Percentiles rank a stretch among this genome's conserved stretches.
phyloP scores from a whole-genome alignment of 805 yeast species.

The Nakazawaea ernobii region DNA sequence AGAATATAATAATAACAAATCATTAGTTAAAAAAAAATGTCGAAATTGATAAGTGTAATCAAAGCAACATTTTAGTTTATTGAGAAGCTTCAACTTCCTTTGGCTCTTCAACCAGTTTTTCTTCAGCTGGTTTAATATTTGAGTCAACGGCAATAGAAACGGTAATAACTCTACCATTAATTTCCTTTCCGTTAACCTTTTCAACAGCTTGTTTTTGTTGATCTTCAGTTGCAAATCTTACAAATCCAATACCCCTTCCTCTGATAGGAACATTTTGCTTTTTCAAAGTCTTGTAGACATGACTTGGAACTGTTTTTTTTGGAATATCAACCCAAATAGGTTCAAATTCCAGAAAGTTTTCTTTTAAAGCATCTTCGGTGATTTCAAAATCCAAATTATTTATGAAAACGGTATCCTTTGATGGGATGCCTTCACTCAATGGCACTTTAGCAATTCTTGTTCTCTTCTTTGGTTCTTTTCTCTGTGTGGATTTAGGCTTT shows the following conservation, averaged over 20 bases:
- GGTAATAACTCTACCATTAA: conserved; percentile 59
- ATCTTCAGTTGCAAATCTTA: conserved; percentile 42
- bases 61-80: too few species aligned
- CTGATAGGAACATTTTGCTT: conserved; percentile 40
- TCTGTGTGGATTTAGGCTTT: conserved; percentile 12
- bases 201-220: conserved; percentile 45
- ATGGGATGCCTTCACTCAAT: conserved; percentile 45
- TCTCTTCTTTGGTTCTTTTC: conserved; percentile 15
- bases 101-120: not conserved
- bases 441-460: conserved; percentile 16
- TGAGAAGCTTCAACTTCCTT: not conserved
- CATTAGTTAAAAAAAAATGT: too few species aligned
- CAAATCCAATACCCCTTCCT: conserved; percentile 61
- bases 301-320: conserved; percentile 38
- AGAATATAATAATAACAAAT: too few species aligned
- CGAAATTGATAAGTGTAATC: too few species aligned
- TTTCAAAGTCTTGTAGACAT: conserved; percentile 36
- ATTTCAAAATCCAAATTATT: conserved; percentile 52
- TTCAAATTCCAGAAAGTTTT: conserved; percentile 39
- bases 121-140: conserved; percentile 16
- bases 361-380: conserved; percentile 38
- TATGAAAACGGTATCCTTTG: conserved; percentile 55
- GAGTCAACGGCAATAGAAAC: conserved; percentile 74
- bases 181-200: conserved; percentile 57
- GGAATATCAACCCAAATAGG: conserved; percentile 62